phyloP scores from a whole-genome alignment of 768 basidiomycete species.

The Pulveroboletus sp. region DNA sequence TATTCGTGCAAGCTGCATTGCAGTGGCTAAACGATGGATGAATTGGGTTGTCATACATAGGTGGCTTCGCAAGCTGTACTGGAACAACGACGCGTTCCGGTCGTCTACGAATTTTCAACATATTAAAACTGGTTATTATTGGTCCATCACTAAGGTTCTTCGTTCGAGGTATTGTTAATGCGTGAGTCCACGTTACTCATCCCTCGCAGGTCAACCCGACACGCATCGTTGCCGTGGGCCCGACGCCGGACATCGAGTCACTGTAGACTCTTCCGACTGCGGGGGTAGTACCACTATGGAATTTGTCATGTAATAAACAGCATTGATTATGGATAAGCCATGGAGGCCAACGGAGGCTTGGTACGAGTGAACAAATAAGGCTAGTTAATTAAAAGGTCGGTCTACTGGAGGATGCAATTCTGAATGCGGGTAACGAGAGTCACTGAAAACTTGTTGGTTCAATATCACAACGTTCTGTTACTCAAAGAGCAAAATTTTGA shows the following conservation, averaged over 20 bases:
- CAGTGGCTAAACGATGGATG: not conserved
- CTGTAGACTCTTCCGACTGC: conserved; percentile 33
- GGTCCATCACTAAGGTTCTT: conserved; percentile 27
- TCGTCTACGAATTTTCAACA: conserved; percentile 86
- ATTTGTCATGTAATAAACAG: conserved; percentile 1
- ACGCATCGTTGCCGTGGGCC: conserved; percentile 73
- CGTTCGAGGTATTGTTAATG: not conserved
- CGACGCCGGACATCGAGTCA: conserved; percentile 62
- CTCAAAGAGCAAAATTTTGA: no score
- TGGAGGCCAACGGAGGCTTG: not conserved
- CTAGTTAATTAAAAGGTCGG: no score
- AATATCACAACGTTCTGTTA: no score
- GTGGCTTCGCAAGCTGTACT: conserved; percentile 87
- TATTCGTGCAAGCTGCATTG: not conserved
- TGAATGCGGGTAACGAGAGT: no score
- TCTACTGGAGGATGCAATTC: no score
- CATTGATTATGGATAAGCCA: not conserved
- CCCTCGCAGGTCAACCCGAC: conserved; percentile 68
- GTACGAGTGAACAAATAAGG: no score
- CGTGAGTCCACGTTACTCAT: not conserved
- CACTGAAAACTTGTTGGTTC: no score
- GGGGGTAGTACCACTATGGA: not conserved
- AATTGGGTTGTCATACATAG: conserved; percentile 29
- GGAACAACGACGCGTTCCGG: conserved; percentile 85
- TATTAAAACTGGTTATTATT: conserved; percentile 43